These are phyloP conservation scores for Phalaenopsis equestris DNA, from an alignment of 106 monocot species.

Conservation along the genomic window DNA sequence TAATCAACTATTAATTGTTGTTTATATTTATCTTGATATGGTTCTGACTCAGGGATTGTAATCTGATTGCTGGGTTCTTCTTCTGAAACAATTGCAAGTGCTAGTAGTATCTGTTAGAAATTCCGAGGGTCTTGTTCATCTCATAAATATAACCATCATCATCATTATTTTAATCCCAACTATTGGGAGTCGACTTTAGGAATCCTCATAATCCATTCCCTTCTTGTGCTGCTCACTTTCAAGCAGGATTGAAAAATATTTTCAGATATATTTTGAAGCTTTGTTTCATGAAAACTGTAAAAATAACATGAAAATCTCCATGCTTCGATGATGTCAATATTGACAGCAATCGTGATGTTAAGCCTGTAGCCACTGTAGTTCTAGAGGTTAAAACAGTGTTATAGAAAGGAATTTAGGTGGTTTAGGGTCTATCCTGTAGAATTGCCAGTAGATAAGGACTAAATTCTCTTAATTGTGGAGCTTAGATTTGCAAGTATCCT, in stretches of 20 bases:
- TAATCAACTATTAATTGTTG: background rate
- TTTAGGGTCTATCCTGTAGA: background rate
- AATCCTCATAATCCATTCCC: background rate
- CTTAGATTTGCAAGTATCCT: background rate
- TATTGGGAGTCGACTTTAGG: background rate
- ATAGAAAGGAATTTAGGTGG: background rate
- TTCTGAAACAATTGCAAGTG: background rate
- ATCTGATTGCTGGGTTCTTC: background rate
- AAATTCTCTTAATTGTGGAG: background rate
- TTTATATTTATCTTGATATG: background rate
- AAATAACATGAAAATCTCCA: background rate
- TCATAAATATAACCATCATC: no score
- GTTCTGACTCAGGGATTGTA: background rate
- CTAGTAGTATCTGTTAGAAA: background rate
- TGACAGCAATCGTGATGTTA: background rate
- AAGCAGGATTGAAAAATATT: background rate
- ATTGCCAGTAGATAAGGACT: background rate
- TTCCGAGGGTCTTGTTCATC: background rate
- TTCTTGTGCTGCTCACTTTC: background rate
- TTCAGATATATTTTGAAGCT: background rate
- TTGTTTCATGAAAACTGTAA: background rate
- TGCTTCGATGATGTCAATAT: background rate
- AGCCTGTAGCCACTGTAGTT: background rate
- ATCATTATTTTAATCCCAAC: background rate
- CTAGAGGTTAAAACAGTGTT: background rate